Percentiles rank a stretch among this genome's conserved stretches.
These are phyloP conservation scores for Canavalia ensiformis DNA, from an alignment of 306 rosid species.

Conservation along the genomic window DNA sequence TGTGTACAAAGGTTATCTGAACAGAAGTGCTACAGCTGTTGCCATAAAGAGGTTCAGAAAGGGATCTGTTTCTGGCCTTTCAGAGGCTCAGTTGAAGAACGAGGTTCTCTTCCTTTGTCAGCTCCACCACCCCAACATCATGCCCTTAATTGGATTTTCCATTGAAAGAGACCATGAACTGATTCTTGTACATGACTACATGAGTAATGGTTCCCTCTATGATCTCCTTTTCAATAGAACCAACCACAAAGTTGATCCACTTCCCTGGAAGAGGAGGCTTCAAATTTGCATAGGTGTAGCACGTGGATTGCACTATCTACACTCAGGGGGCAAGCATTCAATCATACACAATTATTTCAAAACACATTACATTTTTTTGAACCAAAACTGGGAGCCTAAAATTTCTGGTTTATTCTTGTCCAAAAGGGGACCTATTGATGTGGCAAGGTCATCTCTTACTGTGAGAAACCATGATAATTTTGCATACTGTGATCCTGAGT, in stretches of 20 bases:
- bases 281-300: conserved; percentile 11
- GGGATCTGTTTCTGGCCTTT: background rate
- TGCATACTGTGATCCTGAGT: background rate
- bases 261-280: background rate
- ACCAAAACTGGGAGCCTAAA: background rate
- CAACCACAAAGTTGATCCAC: background rate
- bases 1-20: background rate
- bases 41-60: background rate
- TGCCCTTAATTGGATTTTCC: conserved; percentile 9
- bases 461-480: background rate
- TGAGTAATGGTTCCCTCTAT: background rate
- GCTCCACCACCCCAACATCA: conserved; percentile 9
- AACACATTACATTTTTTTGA: background rate
- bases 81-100: background rate
- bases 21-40: background rate
- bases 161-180: background rate
- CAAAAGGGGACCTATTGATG: background rate
- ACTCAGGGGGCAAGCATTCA: background rate
- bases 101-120: conserved; percentile 4
- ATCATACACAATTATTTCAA: background rate
- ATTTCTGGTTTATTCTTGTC: background rate
- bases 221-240: background rate
- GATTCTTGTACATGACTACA: conserved; percentile 12
- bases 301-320: conserved; percentile 9
- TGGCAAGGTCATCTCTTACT: background rate